phyloP scores from a whole-genome alignment of 1,139 yeast genomes.

The Suhomyces panamericanus region DNA sequence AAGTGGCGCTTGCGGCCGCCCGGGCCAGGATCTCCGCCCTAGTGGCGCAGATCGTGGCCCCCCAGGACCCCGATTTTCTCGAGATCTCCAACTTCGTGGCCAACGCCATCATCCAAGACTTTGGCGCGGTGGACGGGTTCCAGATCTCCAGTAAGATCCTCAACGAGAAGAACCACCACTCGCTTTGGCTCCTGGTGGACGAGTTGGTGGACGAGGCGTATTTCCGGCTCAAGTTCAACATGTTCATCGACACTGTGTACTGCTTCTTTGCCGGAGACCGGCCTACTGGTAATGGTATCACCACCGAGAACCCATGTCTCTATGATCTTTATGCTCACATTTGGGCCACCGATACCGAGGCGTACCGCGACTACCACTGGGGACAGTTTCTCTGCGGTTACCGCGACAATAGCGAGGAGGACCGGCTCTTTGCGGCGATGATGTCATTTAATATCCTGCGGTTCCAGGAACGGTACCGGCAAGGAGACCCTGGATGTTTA shows the following conservation, averaged over 20 bases:
- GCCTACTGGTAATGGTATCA: neutral
- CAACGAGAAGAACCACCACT: neutral
- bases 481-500: too few species aligned
- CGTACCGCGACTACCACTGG: neutral
- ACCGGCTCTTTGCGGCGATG: neutral
- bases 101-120: conserved; percentile 20
- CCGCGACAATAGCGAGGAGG: neutral
- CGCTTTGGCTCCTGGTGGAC: conserved; percentile 17
- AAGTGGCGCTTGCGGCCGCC: neutral
- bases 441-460: neutral
- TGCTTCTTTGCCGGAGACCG: neutral
- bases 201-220: conserved; percentile 22
- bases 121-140: neutral
- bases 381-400: neutral
- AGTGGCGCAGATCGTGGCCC: neutral
- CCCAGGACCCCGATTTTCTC: neutral
- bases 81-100: conserved; percentile 13
- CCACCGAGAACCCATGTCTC: conserved; percentile 9
- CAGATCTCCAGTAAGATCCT: conserved; percentile 2
- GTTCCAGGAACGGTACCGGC: neutral
- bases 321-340: conserved; percentile 11
- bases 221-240: conserved; percentile 21
- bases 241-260: conserved; percentile 16
- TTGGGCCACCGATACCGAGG: conserved; percentile 10
- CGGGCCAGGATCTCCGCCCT: neutral